Base-by-base conservation (phyloP, 2,329 filamentous ascomycete species). In the Ophiostoma angusticollis region DNA sequence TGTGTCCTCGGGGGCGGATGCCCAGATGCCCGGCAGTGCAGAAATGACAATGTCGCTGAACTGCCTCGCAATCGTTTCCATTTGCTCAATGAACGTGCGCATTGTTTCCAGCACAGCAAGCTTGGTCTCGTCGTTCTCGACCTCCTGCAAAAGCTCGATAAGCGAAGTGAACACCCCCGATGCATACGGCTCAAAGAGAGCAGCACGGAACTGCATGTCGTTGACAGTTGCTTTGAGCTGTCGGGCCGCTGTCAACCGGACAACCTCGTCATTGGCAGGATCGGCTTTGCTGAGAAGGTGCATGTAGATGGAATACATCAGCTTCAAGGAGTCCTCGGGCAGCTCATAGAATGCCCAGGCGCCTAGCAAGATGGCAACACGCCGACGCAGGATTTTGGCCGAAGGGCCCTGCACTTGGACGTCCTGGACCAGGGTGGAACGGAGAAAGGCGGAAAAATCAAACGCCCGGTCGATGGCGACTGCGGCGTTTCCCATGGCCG, bases 101-200 rank as follows among this genome's bases (percentile, higher is more conserved):
- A 94, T 79, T 0, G 89, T 94, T 53, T 89, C 85, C 4, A 98
- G 67, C 24, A 98, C 71, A 0, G 81, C 84, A 65, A 96, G 76
- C 59, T 93, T 94, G 0, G 86, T 93, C 56, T 96, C 89, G 14
- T 85, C 80, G 16, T 81, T 67, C 38, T 86, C 81, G 3, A 87
- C 80, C 47, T 84, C 80, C 46, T 80, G 70, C 19, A 94, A 77
- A n/a, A 96, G 64, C 14, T 68, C 64, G 64, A 94, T 80, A 29
- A 95, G 63, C 37, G 78, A 72, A 8, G 72, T 70, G 9, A 98
- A 66, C 9, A 84, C 77, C 16, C 79, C 72, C 1, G 81, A 68
- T 0, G 84, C 82, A 54, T 80, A 91, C 0, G 85, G 84, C 37
- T 82, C 54, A 55, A 96, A 95, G 9, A 67, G 62, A 5, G 81